Evolutionary conservation across 139 green algal genomes (phyloP).

Genomic region (Nannochloris sp.): DNA sequence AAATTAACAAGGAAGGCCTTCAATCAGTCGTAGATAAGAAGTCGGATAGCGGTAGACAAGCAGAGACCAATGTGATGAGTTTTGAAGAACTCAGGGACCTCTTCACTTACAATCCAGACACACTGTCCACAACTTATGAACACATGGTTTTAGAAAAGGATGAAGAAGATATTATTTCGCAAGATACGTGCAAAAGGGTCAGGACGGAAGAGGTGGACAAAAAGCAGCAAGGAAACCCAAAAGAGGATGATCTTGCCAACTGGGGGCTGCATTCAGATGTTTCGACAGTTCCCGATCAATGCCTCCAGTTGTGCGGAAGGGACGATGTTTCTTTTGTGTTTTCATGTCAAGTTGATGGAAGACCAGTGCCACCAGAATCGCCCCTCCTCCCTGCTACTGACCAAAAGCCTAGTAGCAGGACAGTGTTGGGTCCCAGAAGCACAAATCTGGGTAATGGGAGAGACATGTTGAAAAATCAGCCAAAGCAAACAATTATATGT

Average conservation of each 20-base stretch:
- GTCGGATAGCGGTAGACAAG: slow-evolving; percentile 3
- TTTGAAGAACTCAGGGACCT: slow-evolving; percentile 88
- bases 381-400: slow-evolving; percentile 1
- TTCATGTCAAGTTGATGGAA: slow-evolving; percentile 56
- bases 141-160: slow-evolving; percentile 32
- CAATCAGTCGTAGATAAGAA: slow-evolving; percentile 32
- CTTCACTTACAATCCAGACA: slow-evolving; percentile 60
- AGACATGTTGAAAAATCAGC: not conserved
- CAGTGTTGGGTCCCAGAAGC: not conserved
- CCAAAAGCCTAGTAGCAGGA: not conserved
- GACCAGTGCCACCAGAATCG: slow-evolving; percentile 24
- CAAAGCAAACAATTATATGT: not conserved
- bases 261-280: slow-evolving; percentile 81
- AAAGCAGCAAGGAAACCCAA: slow-evolving; percentile 66
- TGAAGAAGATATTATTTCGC: not conserved
- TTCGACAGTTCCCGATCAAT: slow-evolving; percentile 73
- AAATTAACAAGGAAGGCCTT: slow-evolving; percentile 78
- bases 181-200: not conserved
- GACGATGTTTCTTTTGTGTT: slow-evolving; percentile 84
- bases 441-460: not conserved
- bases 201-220: not conserved
- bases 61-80: slow-evolving; percentile 54
- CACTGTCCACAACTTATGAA: slow-evolving; percentile 75
- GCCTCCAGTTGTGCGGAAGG: slow-evolving; percentile 30
- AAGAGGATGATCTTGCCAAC: slow-evolving; percentile 80